These are phyloP conservation scores for Reutealis trisperma DNA, from an alignment of 345 rosid species.

Conservation along the genomic window DNA sequence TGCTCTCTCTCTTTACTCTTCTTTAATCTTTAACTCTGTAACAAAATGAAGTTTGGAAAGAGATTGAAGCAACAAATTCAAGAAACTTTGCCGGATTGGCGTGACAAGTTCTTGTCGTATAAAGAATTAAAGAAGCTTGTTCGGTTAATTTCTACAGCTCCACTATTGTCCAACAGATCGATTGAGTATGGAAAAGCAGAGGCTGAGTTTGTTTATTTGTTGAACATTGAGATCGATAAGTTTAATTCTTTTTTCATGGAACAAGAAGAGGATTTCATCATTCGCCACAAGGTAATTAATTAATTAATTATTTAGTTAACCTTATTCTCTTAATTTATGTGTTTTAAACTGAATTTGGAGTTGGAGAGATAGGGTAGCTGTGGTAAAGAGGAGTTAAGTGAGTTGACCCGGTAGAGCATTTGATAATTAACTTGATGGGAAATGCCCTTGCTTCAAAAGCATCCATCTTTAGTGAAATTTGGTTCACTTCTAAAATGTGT, in stretches of 20 bases:
- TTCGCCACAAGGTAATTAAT: conserved; percentile 59
- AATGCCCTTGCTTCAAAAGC: no score
- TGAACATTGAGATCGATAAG: conserved; percentile 82
- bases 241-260: conserved; percentile 81
- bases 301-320: neutral
- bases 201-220: conserved; percentile 56
- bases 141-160: conserved; percentile 43
- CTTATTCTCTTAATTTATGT: neutral
- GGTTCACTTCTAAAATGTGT: no score
- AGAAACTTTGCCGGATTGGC: conserved; percentile 81
- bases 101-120: conserved; percentile 69
- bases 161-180: conserved; percentile 17
- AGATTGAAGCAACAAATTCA: conserved; percentile 71
- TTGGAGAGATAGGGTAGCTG: neutral
- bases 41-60: conserved; percentile 83
- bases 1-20: no score
- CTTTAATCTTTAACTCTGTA: neutral
- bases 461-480: no score
- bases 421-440: no score
- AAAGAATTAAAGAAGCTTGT: conserved; percentile 82
- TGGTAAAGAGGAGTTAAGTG: no score
- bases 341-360: neutral
- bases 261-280: conserved; percentile 90
- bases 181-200: conserved; percentile 34
- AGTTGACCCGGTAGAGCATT: no score